Percentiles rank a stretch among this genome's conserved stretches.
Conservation (phyloP, 148 eudicot species). For the Oxyria digyna region DNA sequence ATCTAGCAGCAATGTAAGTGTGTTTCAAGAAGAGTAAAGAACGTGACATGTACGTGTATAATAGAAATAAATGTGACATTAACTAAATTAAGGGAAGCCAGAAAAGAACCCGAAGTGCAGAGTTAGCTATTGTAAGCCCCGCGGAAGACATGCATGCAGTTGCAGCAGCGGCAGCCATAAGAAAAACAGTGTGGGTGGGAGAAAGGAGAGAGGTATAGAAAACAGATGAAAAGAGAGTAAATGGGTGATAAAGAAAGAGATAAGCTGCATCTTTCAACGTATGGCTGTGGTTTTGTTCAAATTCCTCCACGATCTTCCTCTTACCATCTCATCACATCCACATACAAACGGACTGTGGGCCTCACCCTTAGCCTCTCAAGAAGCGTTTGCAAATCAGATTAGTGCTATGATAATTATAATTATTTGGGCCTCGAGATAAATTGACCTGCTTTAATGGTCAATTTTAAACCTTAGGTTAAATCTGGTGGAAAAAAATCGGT, state of each 20-base stretch:
- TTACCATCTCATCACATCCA: not conserved
- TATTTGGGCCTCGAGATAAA: no score
- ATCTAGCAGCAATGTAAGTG: not conserved
- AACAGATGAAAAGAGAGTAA: constrained; percentile 7
- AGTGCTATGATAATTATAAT: no score
- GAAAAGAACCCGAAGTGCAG: constrained; percentile 44
- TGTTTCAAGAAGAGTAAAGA: not conserved
- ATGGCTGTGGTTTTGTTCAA: constrained; percentile 42
- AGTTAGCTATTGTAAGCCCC: constrained; percentile 63
- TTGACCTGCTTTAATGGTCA: no score
- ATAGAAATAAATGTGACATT: not conserved
- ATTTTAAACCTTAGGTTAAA: no score
- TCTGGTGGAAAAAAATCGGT: no score
- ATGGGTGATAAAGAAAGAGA: constrained; percentile 12
- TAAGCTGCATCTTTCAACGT: constrained; percentile 49
- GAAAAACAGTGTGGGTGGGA: not conserved
- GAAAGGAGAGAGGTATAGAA: not conserved
- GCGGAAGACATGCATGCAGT: constrained; percentile 52
- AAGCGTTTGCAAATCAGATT: no score
- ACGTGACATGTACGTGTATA: not conserved
- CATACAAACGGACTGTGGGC: not conserved
- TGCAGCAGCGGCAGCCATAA: constrained; percentile 1
- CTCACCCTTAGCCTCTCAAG: not conserved
- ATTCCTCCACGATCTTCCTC: not conserved
- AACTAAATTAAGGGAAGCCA: constrained; percentile 1